phyloP scores from a whole-genome alignment of 2,329 filamentous ascomycete species.

The Diaporthe capsici region DNA sequence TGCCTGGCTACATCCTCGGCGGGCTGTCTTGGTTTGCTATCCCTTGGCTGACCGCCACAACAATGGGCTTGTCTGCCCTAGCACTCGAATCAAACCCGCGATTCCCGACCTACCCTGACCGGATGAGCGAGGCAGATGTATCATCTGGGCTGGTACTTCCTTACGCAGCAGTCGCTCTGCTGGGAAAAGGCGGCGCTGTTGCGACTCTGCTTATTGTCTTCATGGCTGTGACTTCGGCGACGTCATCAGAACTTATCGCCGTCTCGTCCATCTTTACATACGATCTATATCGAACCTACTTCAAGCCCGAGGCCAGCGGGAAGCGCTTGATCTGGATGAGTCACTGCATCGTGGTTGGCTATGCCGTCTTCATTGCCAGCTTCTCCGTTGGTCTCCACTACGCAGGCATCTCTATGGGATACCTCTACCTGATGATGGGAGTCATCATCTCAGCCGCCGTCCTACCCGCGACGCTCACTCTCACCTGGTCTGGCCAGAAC shows the following conservation, averaged over 20 bases:
- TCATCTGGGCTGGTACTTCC: slow-evolving; percentile 87
- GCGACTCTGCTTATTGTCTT: slow-evolving; percentile 86
- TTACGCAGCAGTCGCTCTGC: slow-evolving; percentile 85
- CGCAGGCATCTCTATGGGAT: slow-evolving; percentile 87
- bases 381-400: slow-evolving; percentile 84
- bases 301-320: slow-evolving; percentile 83
- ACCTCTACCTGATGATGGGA: slow-evolving; percentile 91
- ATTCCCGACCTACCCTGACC: slow-evolving; percentile 80
- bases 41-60: slow-evolving; percentile 89
- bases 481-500: slow-evolving; percentile 86
- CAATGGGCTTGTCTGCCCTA: slow-evolving; percentile 86
- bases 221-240: slow-evolving; percentile 90
- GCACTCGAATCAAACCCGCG: slow-evolving; percentile 81
- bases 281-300: slow-evolving; percentile 89
- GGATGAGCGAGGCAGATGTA: slow-evolving; percentile 81
- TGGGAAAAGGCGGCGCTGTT: slow-evolving; percentile 85
- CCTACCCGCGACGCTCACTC: slow-evolving; percentile 83
- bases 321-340: slow-evolving; percentile 84
- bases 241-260: slow-evolving; percentile 87
- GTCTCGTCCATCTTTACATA: slow-evolving; percentile 92
- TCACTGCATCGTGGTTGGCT: slow-evolving; percentile 78
- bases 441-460: slow-evolving; percentile 90
- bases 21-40: slow-evolving; percentile 94
- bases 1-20: slow-evolving; percentile 90
- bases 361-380: slow-evolving; percentile 81